These are phyloP conservation scores for Aureobasidium vineae DNA, from an alignment of 2,329 filamentous ascomycete species.

Conservation along the genomic window DNA sequence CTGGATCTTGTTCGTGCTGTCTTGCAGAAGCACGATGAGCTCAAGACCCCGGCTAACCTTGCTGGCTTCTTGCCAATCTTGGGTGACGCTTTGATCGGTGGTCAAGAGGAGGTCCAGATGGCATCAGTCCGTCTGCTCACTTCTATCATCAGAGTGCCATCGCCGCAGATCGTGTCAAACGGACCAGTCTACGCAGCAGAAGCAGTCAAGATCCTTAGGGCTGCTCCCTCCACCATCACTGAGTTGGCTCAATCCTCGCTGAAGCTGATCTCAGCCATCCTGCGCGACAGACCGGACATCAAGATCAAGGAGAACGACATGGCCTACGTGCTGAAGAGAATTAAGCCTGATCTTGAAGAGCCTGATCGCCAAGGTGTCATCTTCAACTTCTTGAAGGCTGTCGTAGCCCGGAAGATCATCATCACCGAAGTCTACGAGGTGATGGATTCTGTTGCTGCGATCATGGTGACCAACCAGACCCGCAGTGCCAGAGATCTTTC, in stretches of 20 bases:
- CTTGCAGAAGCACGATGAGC: conserved; percentile 78
- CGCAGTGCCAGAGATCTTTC: conserved; percentile 83
- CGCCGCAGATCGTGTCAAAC: conserved; percentile 66
- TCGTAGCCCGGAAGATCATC: conserved; percentile 80
- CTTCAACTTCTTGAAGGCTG: conserved; percentile 88
- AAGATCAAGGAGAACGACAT: conserved; percentile 76
- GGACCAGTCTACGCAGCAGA: conserved; percentile 80
- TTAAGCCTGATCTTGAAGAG: conserved; percentile 88
- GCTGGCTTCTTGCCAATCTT: conserved; percentile 84
- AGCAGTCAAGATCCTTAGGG: conserved; percentile 76
- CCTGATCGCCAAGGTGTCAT: conserved; percentile 88
- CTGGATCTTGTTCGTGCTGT: conserved; percentile 82
- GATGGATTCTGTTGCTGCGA: conserved; percentile 79
- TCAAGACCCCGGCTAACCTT: conserved; percentile 77
- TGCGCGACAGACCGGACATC: conserved; percentile 76
- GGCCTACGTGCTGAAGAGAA: conserved; percentile 74
- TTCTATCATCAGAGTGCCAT: conserved; percentile 78
- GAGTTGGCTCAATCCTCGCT: conserved; percentile 85
- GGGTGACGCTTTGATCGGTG: conserved; percentile 78
- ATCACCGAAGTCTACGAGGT: conserved; percentile 88
- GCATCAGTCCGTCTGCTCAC: conserved; percentile 82
- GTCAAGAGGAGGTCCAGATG: conserved; percentile 90
- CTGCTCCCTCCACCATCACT: conserved; percentile 72
- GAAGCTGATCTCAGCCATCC: conserved; percentile 80
- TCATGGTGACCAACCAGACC: conserved; percentile 97